Base-by-base conservation (phyloP, 2,329 filamentous ascomycete species). In the Trichophyton simii region DNA sequence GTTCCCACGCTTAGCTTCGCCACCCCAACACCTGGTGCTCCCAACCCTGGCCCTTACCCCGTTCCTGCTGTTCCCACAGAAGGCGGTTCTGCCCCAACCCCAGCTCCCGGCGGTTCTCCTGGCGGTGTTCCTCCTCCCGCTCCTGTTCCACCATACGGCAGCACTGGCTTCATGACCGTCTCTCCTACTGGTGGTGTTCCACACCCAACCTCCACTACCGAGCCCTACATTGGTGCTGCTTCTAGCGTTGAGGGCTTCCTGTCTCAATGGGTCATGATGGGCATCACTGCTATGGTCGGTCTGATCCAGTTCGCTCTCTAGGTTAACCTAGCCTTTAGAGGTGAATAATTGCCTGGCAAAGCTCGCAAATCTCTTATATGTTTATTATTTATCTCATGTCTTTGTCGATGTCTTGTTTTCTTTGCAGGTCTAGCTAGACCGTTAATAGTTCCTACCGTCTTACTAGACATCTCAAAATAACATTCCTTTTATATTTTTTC, bases 1-100 rank as follows among this genome's bases (percentile, higher is more conserved):
- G 75, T 80, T 13, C 78, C 78, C 0, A 73, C 76, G 58, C 74
- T 79, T 50, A 70, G 67, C 36, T 77, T 78, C 65, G 77, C 75
- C 31, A 68, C 66, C 2, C 34, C 34, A 2, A 7, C 5, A 38
- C 3, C 34, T 2, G 8, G 9, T 3, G 68, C 62, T 28, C 50
- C 67, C 4, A 63, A 67, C 11, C 68, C 60, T 18, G 63, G 62
- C 22, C 61, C 68, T 75, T 57, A 72, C 68, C 2, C 66, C 74
- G n/a, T 72, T 36, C 73, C 71, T 15, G 66, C 61, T 13, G 59
- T 62, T 54, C 60, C 68, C 13, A 65, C 64, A 9, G 11, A 44
- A n/a, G 55, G 41, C 8, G 55, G 55, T 58, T 18, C 25, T 8
- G 57, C 60, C 42, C 67, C 68, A 8, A 62, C 63, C 42, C 28